phyloP scores from a whole-genome alignment of 2,329 filamentous ascomycete species.

The Madurella mycetomatis region DNA sequence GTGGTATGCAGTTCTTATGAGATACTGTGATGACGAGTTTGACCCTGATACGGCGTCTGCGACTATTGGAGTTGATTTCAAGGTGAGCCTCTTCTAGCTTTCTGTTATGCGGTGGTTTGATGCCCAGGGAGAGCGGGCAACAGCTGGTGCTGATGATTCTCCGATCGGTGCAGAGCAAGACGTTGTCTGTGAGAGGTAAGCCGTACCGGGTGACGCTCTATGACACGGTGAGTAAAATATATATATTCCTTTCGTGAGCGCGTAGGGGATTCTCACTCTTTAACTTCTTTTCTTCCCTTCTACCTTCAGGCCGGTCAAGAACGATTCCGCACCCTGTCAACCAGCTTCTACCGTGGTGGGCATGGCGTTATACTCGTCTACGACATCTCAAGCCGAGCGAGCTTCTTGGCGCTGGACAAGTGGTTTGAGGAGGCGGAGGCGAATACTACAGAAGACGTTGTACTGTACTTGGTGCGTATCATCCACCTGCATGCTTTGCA shows the following conservation, averaged over 20 bases:
- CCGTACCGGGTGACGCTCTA: slow-evolving; percentile 51
- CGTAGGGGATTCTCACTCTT: neutral
- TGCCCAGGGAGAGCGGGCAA: neutral
- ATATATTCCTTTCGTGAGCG: neutral
- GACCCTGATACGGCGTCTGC: slow-evolving; percentile 51
- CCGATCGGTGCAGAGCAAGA: slow-evolving; percentile 41
- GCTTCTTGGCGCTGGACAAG: slow-evolving; percentile 48
- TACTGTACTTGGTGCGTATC: slow-evolving; percentile 42
- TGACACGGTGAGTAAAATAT: slow-evolving; percentile 39
- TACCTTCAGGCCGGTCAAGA: slow-evolving; percentile 40
- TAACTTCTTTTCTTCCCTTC: neutral
- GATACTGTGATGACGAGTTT: slow-evolving; percentile 55
- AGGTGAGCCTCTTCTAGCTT: slow-evolving; percentile 32
- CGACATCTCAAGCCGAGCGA: slow-evolving; percentile 45
- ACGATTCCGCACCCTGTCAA: slow-evolving; percentile 47
- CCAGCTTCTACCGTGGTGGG: slow-evolving; percentile 48
- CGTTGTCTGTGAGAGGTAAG: slow-evolving; percentile 47
- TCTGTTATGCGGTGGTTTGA: neutral
- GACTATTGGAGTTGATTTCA: slow-evolving; percentile 55
- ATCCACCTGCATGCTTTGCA: neutral
- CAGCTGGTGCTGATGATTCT: neutral
- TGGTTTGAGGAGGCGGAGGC: slow-evolving; percentile 52
- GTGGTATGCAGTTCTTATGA: slow-evolving; percentile 46
- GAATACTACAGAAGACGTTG: slow-evolving; percentile 46
- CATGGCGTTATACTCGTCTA: slow-evolving; percentile 48